A percentile compares a stretch with the other conserved stretches of the same genome.
Evolutionary conservation across 2,329 filamentous ascomycete genomes (phyloP).

Genomic region (Dactylonectria estremocensis): DNA sequence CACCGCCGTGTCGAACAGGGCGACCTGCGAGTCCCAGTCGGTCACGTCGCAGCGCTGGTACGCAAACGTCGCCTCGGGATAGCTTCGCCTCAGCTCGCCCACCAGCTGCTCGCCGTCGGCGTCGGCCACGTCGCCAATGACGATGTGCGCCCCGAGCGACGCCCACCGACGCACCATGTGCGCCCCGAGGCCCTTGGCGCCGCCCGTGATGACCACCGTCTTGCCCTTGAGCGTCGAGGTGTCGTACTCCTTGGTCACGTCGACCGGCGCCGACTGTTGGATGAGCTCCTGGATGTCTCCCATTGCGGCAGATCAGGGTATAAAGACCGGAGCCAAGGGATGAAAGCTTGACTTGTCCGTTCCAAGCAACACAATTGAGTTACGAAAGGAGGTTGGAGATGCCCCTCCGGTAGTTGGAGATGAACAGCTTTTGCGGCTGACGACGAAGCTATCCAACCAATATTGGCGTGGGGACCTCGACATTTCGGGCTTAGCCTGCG

Average conservation of each 20-base stretch:
- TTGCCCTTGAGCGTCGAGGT: constrained; percentile 64
- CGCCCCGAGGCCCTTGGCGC: constrained; percentile 73
- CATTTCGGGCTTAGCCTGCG: neutral
- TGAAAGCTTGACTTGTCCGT: too few species aligned
- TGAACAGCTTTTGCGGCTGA: neutral
- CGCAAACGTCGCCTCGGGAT: constrained; percentile 61
- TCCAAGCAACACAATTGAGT: too few species aligned
- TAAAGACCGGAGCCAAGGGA: too few species aligned
- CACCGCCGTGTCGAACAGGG: constrained; percentile 73
- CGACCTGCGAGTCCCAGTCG: constrained; percentile 74
- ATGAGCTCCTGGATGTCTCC: constrained; percentile 44
- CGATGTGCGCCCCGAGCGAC: constrained; percentile 69
- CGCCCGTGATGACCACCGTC: constrained; percentile 75
- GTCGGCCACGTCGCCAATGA: constrained; percentile 76
- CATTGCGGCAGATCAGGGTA: constrained; percentile 17
- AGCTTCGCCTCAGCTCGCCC: constrained; percentile 62
- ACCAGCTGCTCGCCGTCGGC: constrained; percentile 67
- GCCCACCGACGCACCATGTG: constrained; percentile 70
- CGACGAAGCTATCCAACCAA: neutral
- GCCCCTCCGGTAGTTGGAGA: neutral
- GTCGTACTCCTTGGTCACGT: constrained; percentile 62
- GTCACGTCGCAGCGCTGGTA: constrained; percentile 77
- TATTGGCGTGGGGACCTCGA: neutral
- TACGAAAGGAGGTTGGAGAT: neutral
- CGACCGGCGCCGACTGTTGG: constrained; percentile 61